Conservation (phyloP, 768 basidiomycete genomes). For the Russula dissimulans region DNA sequence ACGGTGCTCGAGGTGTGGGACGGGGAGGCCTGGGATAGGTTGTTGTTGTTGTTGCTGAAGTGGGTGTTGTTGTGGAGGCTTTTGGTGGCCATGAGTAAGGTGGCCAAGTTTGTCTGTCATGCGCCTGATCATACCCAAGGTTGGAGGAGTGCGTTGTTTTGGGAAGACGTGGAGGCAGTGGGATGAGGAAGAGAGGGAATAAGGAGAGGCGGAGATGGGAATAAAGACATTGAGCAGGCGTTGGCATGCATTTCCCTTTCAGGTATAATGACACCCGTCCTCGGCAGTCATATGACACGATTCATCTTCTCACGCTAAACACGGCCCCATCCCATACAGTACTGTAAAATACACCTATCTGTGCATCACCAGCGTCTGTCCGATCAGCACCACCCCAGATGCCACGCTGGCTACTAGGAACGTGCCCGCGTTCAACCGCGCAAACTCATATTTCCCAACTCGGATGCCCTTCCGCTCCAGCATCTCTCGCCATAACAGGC, state of each 20-base stretch:
- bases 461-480: conserved; percentile 61
- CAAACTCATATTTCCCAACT: conserved; percentile 56
- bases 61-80: conserved; percentile 13
- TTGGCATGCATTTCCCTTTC: conserved; percentile 8
- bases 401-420: conserved; percentile 57
- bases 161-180: neutral
- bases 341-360: too few relatives aligned
- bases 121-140: conserved; percentile 25
- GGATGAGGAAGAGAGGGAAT: neutral
- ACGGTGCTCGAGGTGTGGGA: conserved; percentile 36
- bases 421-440: conserved; percentile 65
- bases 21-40: conserved; percentile 15
- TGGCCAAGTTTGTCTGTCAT: conserved; percentile 29
- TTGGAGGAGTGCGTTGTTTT: too few relatives aligned
- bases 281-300: neutral
- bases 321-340: too few relatives aligned
- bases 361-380: conserved; percentile 45
- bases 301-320: too few relatives aligned
- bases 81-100: conserved; percentile 21
- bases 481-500: conserved; percentile 75
- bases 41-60: conserved; percentile 20
- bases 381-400: conserved; percentile 59
- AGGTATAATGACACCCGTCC: conserved; percentile 12
- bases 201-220: neutral
- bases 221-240: neutral